Conservation (phyloP, 1,284 basidiomycete species). For the Pseudomicrostroma phylloplanum region DNA sequence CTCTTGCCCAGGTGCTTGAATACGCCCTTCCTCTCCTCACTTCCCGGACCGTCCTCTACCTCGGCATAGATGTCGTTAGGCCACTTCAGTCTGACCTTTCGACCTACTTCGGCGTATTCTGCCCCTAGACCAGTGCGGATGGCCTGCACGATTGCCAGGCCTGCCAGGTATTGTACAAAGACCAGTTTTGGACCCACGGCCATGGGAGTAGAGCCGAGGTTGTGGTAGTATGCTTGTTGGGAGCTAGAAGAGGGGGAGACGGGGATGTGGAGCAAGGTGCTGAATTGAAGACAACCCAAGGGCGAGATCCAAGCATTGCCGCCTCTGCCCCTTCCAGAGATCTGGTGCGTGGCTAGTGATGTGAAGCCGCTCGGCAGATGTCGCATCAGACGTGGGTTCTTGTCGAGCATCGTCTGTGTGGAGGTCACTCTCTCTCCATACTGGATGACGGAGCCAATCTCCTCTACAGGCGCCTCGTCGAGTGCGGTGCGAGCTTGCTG, state of each 20-base stretch:
- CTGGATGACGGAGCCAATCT: conserved; percentile 65
- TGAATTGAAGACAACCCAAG: conserved; percentile 78
- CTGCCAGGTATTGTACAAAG: conserved; percentile 91
- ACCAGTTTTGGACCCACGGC: conserved; percentile 53
- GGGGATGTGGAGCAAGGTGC: conserved; percentile 65
- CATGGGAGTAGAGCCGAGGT: background rate
- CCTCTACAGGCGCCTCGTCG: background rate
- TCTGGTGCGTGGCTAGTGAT: conserved; percentile 78
- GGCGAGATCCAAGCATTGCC: conserved; percentile 90
- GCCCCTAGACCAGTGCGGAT: conserved; percentile 57
- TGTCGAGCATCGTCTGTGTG: conserved; percentile 90
- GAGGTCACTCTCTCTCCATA: conserved; percentile 87
- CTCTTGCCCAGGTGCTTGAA: conserved; percentile 29
- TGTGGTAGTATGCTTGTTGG: conserved; percentile 58
- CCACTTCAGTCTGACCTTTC: conserved; percentile 76
- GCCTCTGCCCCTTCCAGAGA: conserved; percentile 81
- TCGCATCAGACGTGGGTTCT: conserved; percentile 72
- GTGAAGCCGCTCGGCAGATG: conserved; percentile 68
- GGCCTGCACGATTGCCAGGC: conserved; percentile 80
- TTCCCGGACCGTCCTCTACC: conserved; percentile 52
- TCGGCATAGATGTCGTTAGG: conserved; percentile 90
- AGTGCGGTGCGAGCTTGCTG: conserved; percentile 11
- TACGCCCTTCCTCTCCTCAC: conserved; percentile 52
- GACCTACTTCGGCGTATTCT: conserved; percentile 57
- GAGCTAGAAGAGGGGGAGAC: conserved; percentile 55